Evolutionary conservation across 225 moss, liverwort and hornwort genomes (phyloP).

Genomic region (Pleurozium schreberi): DNA sequence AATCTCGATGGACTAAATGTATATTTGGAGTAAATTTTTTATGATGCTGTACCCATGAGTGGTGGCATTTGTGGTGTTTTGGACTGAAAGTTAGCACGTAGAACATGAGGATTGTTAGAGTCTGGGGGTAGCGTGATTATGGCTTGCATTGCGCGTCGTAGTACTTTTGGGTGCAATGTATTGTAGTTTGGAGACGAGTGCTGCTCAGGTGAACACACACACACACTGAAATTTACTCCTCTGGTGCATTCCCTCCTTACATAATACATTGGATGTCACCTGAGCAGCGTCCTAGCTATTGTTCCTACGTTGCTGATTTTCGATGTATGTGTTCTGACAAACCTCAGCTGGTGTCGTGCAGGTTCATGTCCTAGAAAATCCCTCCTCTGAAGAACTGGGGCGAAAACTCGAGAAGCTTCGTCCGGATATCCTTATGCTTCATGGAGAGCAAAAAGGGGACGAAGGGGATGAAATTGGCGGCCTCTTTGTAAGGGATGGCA

Average conservation of each 20-base stretch:
- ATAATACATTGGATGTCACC: neutral
- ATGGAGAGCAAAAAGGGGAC: slow-evolving; percentile 39
- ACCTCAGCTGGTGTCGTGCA: slow-evolving; percentile 10
- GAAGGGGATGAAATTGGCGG: slow-evolving; percentile 59
- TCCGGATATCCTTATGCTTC: slow-evolving; percentile 77
- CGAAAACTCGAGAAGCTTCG: slow-evolving; percentile 59
- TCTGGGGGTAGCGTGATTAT: neutral
- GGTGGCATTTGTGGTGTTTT: neutral
- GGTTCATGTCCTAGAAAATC: slow-evolving; percentile 67
- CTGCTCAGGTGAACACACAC: neutral
- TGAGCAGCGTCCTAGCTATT: neutral
- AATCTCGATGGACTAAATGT: neutral
- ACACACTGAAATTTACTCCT: neutral
- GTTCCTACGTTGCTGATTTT: neutral
- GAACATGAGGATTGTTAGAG: neutral
- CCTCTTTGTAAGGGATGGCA: slow-evolving; percentile 39
- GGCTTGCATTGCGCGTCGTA: neutral
- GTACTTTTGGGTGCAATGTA: neutral
- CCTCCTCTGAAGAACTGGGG: slow-evolving; percentile 67
- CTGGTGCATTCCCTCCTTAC: neutral
- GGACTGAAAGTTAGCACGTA: neutral
- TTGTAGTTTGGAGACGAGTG: neutral
- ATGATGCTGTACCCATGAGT: neutral
- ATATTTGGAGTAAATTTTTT: neutral
- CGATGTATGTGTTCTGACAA: neutral